Conservation (phyloP, 1,284 basidiomycete species). For the Cryptococcus sp. region DNA sequence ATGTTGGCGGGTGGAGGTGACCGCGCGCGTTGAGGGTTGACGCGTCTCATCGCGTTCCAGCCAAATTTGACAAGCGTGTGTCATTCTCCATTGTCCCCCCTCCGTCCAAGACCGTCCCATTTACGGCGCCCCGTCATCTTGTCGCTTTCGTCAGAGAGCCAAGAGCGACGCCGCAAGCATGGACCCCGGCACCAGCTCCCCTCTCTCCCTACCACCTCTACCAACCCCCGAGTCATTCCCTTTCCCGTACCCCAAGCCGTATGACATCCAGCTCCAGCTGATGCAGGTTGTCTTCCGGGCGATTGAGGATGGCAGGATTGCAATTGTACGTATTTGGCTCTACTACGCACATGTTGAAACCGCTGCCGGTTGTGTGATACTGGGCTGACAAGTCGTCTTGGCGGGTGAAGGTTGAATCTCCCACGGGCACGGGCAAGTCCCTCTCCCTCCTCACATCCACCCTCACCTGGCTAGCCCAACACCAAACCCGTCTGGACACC, state of each 20-base stretch:
- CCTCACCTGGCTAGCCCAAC: constrained; percentile 68
- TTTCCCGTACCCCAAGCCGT: constrained; percentile 79
- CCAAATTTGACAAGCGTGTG: too few relatives aligned
- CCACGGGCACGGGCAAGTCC: constrained; percentile 87
- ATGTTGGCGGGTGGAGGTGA: too few relatives aligned
- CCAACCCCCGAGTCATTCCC: constrained; percentile 64
- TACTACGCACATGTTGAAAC: background rate
- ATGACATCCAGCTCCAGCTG: constrained; percentile 79
- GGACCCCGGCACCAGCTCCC: background rate
- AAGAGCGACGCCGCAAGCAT: background rate
- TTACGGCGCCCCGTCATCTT: background rate
- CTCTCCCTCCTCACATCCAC: constrained; percentile 76
- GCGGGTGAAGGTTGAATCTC: constrained; percentile 63
- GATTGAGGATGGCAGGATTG: constrained; percentile 69
- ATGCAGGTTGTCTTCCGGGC: constrained; percentile 83
- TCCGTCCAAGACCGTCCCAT: too few relatives aligned
- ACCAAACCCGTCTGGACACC: constrained; percentile 31
- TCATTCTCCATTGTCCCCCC: too few relatives aligned
- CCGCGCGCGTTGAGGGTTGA: too few relatives aligned
- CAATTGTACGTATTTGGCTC: constrained; percentile 54
- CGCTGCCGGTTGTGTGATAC: background rate
- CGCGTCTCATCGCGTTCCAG: too few relatives aligned
- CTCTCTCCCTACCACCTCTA: constrained; percentile 41
- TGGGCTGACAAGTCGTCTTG: background rate
- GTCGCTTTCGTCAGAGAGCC: background rate